These are phyloP conservation scores for Pterocarpus macrocarpus DNA, from an alignment of 306 rosid genomes.

Conservation along the genomic window DNA sequence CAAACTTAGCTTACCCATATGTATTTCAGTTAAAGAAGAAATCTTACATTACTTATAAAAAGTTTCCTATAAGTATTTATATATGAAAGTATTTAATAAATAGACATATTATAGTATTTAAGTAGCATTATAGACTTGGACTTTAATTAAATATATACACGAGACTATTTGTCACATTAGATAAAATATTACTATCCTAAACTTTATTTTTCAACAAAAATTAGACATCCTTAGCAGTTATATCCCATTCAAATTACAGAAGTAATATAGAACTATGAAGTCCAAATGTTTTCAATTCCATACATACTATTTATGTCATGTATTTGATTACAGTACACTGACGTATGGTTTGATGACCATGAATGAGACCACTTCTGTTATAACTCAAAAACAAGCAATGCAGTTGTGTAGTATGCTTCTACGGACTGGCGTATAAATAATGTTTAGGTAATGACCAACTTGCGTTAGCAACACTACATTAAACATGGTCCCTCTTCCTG, in stretches of 20 bases:
- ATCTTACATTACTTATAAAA: no score
- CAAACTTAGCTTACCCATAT: no score
- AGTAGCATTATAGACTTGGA: no score
- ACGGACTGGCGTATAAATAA: neutral
- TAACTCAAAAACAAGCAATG: slow-evolving; percentile 12
- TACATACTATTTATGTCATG: neutral
- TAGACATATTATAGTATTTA: no score
- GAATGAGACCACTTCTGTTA: neutral
- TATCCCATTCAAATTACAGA: neutral
- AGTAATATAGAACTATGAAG: neutral
- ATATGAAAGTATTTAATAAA: no score
- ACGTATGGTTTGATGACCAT: neutral
- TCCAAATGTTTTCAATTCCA: neutral
- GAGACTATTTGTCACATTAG: no score
- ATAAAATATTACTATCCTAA: no score
- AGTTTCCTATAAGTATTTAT: no score
- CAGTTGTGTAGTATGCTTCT: neutral
- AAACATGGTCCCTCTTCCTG: neutral
- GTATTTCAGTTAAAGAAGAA: no score
- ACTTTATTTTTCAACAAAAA: neutral
- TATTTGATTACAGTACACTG: neutral
- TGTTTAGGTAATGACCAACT: neutral
- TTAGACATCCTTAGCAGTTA: neutral
- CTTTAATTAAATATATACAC: no score
- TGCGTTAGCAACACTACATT: neutral